A percentile compares a stretch with the other conserved stretches of the same genome.
Conservation (phyloP, 139 green algal genomes). For the Pseudopediastrum boryanum region DNA sequence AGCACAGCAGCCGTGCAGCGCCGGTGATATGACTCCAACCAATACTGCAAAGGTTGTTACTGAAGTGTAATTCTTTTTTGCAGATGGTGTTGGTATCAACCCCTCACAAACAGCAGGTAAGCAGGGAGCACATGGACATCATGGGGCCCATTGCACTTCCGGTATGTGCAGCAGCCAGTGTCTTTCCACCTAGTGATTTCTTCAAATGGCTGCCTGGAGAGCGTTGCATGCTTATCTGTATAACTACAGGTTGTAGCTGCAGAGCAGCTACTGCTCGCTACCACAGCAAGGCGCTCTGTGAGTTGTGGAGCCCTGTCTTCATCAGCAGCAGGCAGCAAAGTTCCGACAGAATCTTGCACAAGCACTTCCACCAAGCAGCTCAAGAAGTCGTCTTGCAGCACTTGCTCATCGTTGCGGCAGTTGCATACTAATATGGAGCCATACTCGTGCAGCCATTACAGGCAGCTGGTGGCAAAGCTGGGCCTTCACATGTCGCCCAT, state of each 20-base stretch:
- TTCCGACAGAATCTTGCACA: too few species aligned
- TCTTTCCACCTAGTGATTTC: background rate
- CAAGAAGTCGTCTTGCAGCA: too few species aligned
- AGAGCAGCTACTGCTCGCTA: background rate
- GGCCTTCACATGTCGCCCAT: too few species aligned
- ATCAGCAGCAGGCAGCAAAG: too few species aligned
- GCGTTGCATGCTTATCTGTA: background rate
- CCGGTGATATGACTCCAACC: too few species aligned
- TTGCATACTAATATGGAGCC: too few species aligned
- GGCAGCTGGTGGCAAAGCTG: too few species aligned
- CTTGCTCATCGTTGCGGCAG: too few species aligned
- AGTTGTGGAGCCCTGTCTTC: too few species aligned
- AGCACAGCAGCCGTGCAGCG: too few species aligned
- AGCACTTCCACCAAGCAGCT: too few species aligned
- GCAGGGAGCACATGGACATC: background rate
- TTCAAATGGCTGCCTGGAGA: slow-evolving; percentile 16
- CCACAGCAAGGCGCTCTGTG: background rate
- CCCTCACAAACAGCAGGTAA: slow-evolving; percentile 88
- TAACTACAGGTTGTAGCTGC: background rate
- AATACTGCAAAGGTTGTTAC: slow-evolving; percentile 13
- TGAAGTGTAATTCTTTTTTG: slow-evolving; percentile 16
- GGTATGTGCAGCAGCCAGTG: background rate
- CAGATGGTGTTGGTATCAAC: slow-evolving; percentile 97
- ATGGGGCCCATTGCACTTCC: background rate
- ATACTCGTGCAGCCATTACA: too few species aligned